Evolutionary conservation across 805 yeast genomes (phyloP).

Genomic region (Priceomyces melissophilus): DNA sequence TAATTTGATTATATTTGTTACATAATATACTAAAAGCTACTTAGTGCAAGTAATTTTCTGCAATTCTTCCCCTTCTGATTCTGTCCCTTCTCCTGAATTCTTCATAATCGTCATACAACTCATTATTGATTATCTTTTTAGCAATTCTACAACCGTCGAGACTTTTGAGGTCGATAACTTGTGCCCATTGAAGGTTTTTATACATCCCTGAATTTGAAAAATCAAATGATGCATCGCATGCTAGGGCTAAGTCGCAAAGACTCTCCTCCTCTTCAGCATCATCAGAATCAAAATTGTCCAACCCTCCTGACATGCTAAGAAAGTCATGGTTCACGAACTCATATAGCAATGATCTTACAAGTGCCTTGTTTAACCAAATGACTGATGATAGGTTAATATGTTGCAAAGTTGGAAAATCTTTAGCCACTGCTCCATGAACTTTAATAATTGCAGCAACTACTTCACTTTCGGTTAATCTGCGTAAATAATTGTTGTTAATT

Average conservation of each 20-base stretch:
- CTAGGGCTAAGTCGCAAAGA: conserved; percentile 1
- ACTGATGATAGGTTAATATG: conserved; percentile 41
- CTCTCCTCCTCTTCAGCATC: conserved; percentile 1
- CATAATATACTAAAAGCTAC: background rate
- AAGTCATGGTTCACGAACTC: conserved; percentile 18
- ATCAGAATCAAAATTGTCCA: conserved; percentile 4
- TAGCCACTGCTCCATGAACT: conserved; percentile 20
- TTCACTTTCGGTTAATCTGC: conserved; percentile 30
- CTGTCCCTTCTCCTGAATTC: conserved; percentile 30
- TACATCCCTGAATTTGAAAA: conserved; percentile 46
- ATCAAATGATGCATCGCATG: conserved; percentile 26
- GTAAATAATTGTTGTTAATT: conserved; percentile 29
- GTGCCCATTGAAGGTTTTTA: conserved; percentile 41
- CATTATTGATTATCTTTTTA: conserved; percentile 27
- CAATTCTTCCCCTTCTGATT: conserved; percentile 38
- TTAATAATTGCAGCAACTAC: conserved; percentile 23
- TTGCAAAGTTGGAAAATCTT: conserved; percentile 20
- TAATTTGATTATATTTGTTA: background rate
- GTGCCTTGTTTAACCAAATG: conserved; percentile 45
- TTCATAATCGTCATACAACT: conserved; percentile 27
- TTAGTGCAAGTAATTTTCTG: conserved; percentile 35
- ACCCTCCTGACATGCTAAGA: background rate
- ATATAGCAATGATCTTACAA: conserved; percentile 33
- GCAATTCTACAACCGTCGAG: conserved; percentile 24
- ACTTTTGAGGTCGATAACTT: conserved; percentile 22